A percentile compares a stretch with the other conserved stretches of the same genome.
phyloP scores from a whole-genome alignment of 306 rosid genomes.

The Prunus davidiana region DNA sequence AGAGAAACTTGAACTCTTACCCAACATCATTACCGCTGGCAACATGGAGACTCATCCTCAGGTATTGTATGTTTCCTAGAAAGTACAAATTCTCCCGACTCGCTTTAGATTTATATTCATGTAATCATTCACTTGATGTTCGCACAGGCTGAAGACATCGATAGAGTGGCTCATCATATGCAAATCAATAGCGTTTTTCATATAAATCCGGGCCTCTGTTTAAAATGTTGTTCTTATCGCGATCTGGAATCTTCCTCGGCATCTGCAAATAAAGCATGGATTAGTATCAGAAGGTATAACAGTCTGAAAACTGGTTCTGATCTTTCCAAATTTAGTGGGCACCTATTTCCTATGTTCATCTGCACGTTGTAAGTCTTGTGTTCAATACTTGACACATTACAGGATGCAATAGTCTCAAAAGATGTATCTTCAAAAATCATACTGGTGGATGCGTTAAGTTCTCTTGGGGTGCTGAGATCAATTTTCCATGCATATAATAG shows the following conservation, averaged over 20 bases:
- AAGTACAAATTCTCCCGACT: not conserved
- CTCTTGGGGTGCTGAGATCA: slow-evolving; percentile 55
- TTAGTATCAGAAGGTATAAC: slow-evolving; percentile 45
- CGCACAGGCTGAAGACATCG: slow-evolving; percentile 42
- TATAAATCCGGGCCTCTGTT: slow-evolving; percentile 56
- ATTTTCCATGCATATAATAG: slow-evolving; percentile 63
- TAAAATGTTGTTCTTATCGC: slow-evolving; percentile 63
- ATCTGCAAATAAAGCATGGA: slow-evolving; percentile 48
- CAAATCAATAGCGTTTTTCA: slow-evolving; percentile 30
- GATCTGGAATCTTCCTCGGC: slow-evolving; percentile 50
- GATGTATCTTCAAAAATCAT: slow-evolving; percentile 36
- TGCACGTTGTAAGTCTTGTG: slow-evolving; percentile 1
- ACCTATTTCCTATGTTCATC: not conserved
- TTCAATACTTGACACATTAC: slow-evolving; percentile 47
- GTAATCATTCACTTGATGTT: not conserved
- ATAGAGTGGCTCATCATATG: slow-evolving; percentile 26
- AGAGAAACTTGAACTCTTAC: slow-evolving; percentile 36
- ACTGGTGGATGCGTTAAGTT: slow-evolving; percentile 49
- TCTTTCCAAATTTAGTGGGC: not conserved
- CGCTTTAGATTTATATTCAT: not conserved
- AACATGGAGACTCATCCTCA: slow-evolving; percentile 25
- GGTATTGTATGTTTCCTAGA: slow-evolving; percentile 29
- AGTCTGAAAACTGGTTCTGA: not conserved
- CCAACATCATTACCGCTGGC: slow-evolving; percentile 24
- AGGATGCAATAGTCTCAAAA: slow-evolving; percentile 49